Base-by-base conservation (phyloP, 495 filamentous ascomycete genomes). In the Penicillium coffeae region DNA sequence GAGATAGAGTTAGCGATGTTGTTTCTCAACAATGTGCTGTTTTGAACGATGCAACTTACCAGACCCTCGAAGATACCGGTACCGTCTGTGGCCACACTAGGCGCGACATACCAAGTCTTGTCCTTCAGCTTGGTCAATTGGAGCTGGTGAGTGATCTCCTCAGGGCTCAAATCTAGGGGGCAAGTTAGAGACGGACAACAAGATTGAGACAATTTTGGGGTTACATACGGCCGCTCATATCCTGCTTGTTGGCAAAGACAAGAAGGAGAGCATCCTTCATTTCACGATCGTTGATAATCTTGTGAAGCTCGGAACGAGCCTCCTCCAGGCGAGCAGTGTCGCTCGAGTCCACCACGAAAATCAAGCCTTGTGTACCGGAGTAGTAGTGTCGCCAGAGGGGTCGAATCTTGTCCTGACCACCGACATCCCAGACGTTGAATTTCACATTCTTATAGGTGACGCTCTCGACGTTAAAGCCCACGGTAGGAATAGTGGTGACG, bases 351-450 rank as follows among this genome's bases (percentile, higher is more conserved):
- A 98, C 87, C 46, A 98, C 93, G 74, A 97, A 98, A 68, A 98
- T 94, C 43, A 98, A 79, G 34, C 90, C 93, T 78, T 98, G 93
- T 43, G 93, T 97, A 44, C 90, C 92, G 57, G 89, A 94, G 63
- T 95, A 97, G 77, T 98, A 98, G 73, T 98, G 93, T 71, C 93
- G 83, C 93, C 93, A 98, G 38, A 98, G 72, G 38, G 93, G 93
- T 42, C 93, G 81, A 58, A 98, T 98, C 83, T 97, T 97, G 81
- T 98, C 93, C 78, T 98, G 93, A 58, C 93, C 93, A 68, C 93
- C 93, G 25, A 98, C 93, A 76, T 98, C 93, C 93, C 93, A 98
- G 47, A 98, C 90, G 59, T 96, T 96, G 79, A 98, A 98, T 68
- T 96, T 95, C 66, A 95, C 89, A 64, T 98, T 98, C 78, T 95